These are phyloP conservation scores for Exophiala phaeomuriformis DNA, from an alignment of 2,329 filamentous ascomycete species.

Conservation along the genomic window DNA sequence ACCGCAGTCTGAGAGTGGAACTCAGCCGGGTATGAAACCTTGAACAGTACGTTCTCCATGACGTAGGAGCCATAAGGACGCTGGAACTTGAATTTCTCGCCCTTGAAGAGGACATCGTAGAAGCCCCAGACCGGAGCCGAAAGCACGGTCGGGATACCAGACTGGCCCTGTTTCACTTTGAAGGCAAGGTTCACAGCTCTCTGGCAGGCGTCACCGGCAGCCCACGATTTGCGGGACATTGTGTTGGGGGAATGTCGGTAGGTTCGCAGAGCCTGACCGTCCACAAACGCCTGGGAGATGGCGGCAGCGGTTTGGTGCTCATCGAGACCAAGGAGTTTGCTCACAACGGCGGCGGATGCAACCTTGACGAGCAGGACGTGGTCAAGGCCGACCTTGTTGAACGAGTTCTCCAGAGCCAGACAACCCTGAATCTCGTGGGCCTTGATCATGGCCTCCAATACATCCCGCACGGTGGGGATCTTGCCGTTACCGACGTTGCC, in stretches of 20 bases:
- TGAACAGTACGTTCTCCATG: constrained; percentile 99
- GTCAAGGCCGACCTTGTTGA: constrained; percentile 96
- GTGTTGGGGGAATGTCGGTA: constrained; percentile 98
- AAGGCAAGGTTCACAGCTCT: constrained; percentile 84
- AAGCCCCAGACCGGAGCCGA: constrained; percentile 94
- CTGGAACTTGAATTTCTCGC: constrained; percentile 94
- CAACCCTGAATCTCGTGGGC: constrained; percentile 98
- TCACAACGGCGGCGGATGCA: constrained; percentile 85
- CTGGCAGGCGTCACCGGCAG: constrained; percentile 95
- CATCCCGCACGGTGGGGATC: constrained; percentile 79
- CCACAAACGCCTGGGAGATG: constrained; percentile 94
- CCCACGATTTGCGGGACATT: constrained; percentile 99
- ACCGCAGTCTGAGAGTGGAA: constrained; percentile 79
- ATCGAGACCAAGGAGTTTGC: constrained; percentile 84
- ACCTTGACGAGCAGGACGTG: constrained; percentile 98
- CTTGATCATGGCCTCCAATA: constrained; percentile 97
- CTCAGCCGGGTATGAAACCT: constrained; percentile 93
- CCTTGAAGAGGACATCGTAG: constrained; percentile 96
- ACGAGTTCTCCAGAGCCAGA: constrained; percentile 93
- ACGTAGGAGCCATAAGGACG: constrained; percentile 95
- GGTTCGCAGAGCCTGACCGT: constrained; percentile 90
- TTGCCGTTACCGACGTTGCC: constrained; percentile 65
- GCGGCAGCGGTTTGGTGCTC: constrained; percentile 91
- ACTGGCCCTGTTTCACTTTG: constrained; percentile 86
- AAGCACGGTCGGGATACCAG: constrained; percentile 83